phyloP scores from a whole-genome alignment of 495 filamentous ascomycete species.

The Podospora appendiculata region DNA sequence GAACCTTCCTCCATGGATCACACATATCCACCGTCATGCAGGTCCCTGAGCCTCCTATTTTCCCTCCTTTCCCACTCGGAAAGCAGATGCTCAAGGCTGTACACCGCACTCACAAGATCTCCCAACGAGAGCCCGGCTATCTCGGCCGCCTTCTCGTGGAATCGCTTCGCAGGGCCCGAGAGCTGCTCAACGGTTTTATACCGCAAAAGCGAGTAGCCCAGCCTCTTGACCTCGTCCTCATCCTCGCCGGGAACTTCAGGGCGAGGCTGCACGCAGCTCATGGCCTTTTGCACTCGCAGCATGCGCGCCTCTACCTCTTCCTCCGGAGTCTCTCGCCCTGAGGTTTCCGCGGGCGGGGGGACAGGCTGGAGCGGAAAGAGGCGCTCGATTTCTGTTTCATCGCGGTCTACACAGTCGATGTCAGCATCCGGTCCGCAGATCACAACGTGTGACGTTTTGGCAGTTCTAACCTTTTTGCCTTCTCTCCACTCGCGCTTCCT shows the following conservation, averaged over 20 bases:
- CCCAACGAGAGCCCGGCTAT: slow-evolving; percentile 10
- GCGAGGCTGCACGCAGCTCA: no score
- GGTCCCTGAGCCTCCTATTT: no score
- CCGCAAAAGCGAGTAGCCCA: slow-evolving; percentile 9
- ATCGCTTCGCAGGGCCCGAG: slow-evolving; percentile 10
- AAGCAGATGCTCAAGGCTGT: slow-evolving; percentile 9
- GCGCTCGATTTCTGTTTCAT: slow-evolving; percentile 33
- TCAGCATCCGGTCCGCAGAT: background rate
- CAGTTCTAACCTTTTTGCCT: slow-evolving; percentile 30
- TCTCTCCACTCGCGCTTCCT: slow-evolving; percentile 57
- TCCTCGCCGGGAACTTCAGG: background rate
- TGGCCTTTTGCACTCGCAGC: slow-evolving; percentile 3
- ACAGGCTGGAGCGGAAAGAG: slow-evolving; percentile 35
- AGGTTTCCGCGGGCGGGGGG: slow-evolving; percentile 8
- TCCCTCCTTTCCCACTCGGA: no score
- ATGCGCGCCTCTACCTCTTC: slow-evolving; percentile 21
- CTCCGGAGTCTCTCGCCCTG: slow-evolving; percentile 13
- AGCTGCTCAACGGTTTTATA: slow-evolving; percentile 14
- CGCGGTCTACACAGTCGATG: background rate
- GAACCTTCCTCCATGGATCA: no score
- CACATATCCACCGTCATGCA: no score
- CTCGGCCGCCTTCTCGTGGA: slow-evolving; percentile 19
- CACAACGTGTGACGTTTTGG: background rate
- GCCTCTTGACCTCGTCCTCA: background rate
- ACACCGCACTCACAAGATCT: slow-evolving; percentile 18